Evolutionary conservation across 768 basidiomycete genomes (phyloP).

Genomic region (Arthromyces matolae): DNA sequence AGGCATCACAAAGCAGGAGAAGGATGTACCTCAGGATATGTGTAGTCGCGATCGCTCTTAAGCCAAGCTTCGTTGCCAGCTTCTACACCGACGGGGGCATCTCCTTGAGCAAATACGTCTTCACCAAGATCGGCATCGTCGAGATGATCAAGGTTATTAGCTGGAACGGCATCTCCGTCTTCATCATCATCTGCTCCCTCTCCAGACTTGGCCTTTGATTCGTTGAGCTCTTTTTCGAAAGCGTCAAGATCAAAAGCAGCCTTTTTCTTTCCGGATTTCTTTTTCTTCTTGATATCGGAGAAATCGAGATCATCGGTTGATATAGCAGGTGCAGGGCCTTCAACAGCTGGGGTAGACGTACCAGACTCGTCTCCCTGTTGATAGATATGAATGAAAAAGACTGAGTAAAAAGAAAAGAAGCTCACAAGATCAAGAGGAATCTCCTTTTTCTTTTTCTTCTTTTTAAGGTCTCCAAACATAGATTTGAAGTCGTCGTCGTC

Average conservation of each 20-base stretch:
- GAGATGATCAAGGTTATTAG: slow-evolving; percentile 61
- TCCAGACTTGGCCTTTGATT: slow-evolving; percentile 53
- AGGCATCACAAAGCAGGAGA: neutral
- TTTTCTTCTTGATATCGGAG: slow-evolving; percentile 96
- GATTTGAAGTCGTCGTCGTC: slow-evolving; percentile 76
- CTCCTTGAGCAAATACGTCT: slow-evolving; percentile 71
- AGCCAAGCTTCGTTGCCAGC: slow-evolving; percentile 87
- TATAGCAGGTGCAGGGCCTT: slow-evolving; percentile 40
- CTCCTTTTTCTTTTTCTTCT: slow-evolving; percentile 93
- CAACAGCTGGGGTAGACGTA: slow-evolving; percentile 53
- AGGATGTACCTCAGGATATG: slow-evolving; percentile 76
- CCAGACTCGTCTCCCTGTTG: slow-evolving; percentile 62
- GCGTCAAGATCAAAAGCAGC: slow-evolving; percentile 86
- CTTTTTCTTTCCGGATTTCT: slow-evolving; percentile 86
- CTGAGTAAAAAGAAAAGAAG: neutral
- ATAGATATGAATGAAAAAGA: neutral
- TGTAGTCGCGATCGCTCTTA: slow-evolving; percentile 89
- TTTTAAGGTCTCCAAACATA: slow-evolving; percentile 87
- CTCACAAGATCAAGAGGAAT: slow-evolving; percentile 79
- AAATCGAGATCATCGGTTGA: slow-evolving; percentile 84
- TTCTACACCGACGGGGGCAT: slow-evolving; percentile 59
- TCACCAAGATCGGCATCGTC: slow-evolving; percentile 88
- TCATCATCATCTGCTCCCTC: slow-evolving; percentile 44
- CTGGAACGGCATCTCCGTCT: slow-evolving; percentile 51
- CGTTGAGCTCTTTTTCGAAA: slow-evolving; percentile 88